These are phyloP conservation scores for Yarrowia sp. DNA, from an alignment of 805 yeast genomes.

Conservation along the genomic window DNA sequence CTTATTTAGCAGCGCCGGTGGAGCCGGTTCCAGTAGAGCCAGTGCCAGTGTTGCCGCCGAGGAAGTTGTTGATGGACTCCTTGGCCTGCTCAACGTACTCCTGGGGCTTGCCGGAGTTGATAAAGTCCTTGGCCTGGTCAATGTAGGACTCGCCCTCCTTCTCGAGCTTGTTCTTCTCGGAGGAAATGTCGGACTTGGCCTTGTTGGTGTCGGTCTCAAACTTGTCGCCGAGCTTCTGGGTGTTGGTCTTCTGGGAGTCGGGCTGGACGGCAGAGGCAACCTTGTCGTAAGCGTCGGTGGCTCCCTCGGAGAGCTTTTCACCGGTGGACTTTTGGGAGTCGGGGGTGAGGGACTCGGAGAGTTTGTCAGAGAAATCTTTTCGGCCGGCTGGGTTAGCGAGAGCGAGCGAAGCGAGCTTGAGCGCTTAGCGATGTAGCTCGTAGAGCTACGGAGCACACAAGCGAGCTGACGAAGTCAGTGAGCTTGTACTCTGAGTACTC, in stretches of 20 bases:
- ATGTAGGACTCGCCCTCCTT: conserved; percentile 25
- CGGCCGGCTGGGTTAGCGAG: conserved; percentile 42
- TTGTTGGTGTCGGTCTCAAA: conserved; percentile 56
- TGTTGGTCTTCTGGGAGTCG: conserved; percentile 62
- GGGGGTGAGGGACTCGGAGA: conserved; percentile 65
- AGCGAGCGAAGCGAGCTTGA: too few relatives aligned
- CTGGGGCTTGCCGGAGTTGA: conserved; percentile 28
- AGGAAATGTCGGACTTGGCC: conserved; percentile 38
- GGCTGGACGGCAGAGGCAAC: conserved; percentile 60
- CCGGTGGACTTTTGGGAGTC: conserved; percentile 62
- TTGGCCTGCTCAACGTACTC: conserved; percentile 27
- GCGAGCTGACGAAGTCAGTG: too few relatives aligned
- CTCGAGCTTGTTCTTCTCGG: conserved; percentile 44
- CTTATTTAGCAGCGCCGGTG: not conserved
- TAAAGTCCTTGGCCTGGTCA: conserved; percentile 28
- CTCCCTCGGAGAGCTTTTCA: conserved; percentile 69
- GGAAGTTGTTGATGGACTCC: conserved; percentile 22
- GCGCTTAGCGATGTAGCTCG: too few relatives aligned
- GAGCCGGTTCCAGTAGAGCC: not conserved
- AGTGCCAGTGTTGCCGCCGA: conserved; percentile 17
- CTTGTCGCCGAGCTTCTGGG: conserved; percentile 68
- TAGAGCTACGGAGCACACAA: too few relatives aligned
- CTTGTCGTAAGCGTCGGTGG: conserved; percentile 66
- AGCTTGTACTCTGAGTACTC: too few relatives aligned
- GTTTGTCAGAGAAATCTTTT: conserved; percentile 71